These are phyloP conservation scores for Stephanodiscus minutulus DNA, from an alignment of 108 stramenopile species.

Conservation along the genomic window DNA sequence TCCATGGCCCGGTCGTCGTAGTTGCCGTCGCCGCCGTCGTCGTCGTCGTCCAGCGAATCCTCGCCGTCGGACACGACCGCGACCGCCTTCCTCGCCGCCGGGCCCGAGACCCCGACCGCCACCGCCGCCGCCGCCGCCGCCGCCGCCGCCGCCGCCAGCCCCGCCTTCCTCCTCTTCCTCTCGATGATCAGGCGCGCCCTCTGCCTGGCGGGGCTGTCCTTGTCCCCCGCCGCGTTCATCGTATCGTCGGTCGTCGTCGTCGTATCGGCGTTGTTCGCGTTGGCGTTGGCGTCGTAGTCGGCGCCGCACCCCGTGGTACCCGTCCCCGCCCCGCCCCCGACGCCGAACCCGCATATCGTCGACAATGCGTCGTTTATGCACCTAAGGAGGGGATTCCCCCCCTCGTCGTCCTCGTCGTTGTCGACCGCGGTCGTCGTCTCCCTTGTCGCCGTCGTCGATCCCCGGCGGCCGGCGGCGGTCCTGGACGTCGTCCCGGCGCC, in stretches of 20 bases:
- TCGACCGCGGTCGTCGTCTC: not conserved
- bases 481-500: no score
- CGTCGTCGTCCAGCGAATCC: constrained; percentile 10
- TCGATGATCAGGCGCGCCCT: constrained; percentile 28
- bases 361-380: constrained; percentile 28
- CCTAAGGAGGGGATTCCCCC: constrained; percentile 9
- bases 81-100: not conserved
- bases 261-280: constrained; percentile 1
- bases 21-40: no score
- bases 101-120: no score
- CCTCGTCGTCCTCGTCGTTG: constrained; percentile 10
- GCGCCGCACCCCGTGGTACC: no score
- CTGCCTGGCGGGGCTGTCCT: constrained; percentile 5
- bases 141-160: not conserved
- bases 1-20: no score
- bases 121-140: not conserved
- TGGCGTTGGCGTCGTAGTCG: constrained; percentile 7
- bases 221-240: not conserved
- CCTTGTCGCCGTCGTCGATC: not conserved
- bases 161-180: not conserved
- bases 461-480: not conserved
- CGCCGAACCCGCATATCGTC: constrained; percentile 29
- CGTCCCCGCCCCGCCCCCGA: not conserved
- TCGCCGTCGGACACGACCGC: not conserved
- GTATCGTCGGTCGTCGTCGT: not conserved